Percentiles rank a stretch among this genome's conserved stretches.
Conservation (phyloP, 768 basidiomycete species). For the Termitomyces sp. region DNA sequence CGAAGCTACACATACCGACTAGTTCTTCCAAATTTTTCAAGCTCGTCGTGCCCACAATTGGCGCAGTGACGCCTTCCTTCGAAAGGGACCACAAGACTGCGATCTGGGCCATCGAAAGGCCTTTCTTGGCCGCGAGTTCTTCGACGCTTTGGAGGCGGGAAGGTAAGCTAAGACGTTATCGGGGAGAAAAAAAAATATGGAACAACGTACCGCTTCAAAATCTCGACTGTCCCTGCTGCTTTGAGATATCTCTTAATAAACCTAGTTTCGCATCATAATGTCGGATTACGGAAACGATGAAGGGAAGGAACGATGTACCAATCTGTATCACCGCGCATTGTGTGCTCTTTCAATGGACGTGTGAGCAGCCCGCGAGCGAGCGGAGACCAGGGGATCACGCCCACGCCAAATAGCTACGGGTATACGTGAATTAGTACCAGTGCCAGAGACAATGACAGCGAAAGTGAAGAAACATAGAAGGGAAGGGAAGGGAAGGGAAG, state of each 20-base stretch:
- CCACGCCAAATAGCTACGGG: slow-evolving; percentile 43
- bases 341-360: slow-evolving; percentile 32
- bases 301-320: slow-evolving; percentile 15
- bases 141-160: slow-evolving; percentile 35
- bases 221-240: slow-evolving; percentile 25
- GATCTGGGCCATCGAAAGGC: slow-evolving; percentile 52
- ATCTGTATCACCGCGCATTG: slow-evolving; percentile 34
- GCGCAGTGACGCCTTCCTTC: slow-evolving; percentile 47
- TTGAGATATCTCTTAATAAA: slow-evolving; percentile 19
- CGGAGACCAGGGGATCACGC: slow-evolving; percentile 57
- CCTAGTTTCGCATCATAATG: slow-evolving; percentile 1
- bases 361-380: slow-evolving; percentile 45
- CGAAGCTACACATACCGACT: slow-evolving; percentile 27
- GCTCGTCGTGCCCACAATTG: slow-evolving; percentile 53
- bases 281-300: not conserved
- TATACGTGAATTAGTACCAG: not conserved
- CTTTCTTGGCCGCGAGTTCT: slow-evolving; percentile 45
- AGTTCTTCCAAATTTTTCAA: slow-evolving; percentile 47
- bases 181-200: not conserved
- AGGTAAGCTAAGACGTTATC: not conserved
- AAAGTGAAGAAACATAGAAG: not conserved
- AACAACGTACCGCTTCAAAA: slow-evolving; percentile 28
- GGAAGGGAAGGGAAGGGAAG: not conserved
- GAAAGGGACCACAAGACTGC: slow-evolving; percentile 47
- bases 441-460: not conserved